Evolutionary conservation across 805 yeast genomes (phyloP), one percentile per base, ranked within the genome.

Genomic region (Kodamaea lidongshanica): DNA sequence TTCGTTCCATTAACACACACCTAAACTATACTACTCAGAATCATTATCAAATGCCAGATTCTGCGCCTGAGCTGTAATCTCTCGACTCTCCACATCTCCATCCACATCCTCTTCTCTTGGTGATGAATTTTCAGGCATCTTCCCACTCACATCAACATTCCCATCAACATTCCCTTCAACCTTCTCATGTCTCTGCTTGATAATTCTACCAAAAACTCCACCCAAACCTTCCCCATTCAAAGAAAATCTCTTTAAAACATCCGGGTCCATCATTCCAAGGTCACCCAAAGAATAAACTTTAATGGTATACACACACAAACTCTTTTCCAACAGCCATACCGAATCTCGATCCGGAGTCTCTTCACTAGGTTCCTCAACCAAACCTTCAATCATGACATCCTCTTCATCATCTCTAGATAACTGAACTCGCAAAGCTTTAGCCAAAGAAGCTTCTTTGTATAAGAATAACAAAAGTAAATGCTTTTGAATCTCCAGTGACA

Each of bases 351-450:
- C 19, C 23, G 28, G 18, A 5, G 4, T 19, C 24, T 38, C 41
- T n/a, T 31, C 29, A 8, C 19, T 25, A 15, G 27, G 26, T 13
- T 31, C 33, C 13, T 39, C 36, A 7, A 35, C 31, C 23, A 38
- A 31, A 12, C 56, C 62, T 6, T 49, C 60, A 22, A 48, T 55
- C 31, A 64, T 58, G 11, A 67, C 73, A 38, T 58, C 77, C 44
- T 77, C 83, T 12, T 63, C 58, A 19, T 65, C 77, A 13, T 56
- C 58, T 41, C 80, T 61, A 24, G 73, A 79, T 30, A 77, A 46
- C 8, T 64, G 57, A 3, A 60, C 44, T 0, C 50, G 44, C n/a
- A 54, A 26, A 1, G 50, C 20, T 25, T 48, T 54, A 0, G 76
- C 74, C 8, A 62, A 41, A 13, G 57, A 55, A 5, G 67, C 58